A percentile compares a stretch with the other conserved stretches of the same genome.
Conservation (phyloP, 352 stramenopile species). For the Pythium insidiosum region DNA sequence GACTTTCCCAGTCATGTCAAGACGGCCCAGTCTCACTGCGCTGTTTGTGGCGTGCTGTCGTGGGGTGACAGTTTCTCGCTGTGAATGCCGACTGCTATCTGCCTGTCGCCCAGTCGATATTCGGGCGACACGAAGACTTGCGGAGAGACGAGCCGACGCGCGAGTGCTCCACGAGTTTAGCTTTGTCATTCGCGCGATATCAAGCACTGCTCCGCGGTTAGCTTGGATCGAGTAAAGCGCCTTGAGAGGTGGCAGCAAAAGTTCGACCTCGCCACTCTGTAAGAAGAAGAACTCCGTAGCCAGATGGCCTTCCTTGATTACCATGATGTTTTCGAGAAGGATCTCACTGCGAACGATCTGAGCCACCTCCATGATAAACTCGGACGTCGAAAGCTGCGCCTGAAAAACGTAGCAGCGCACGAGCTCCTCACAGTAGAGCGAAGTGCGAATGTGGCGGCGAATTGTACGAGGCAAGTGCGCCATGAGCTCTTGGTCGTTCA, state of each 20-base stretch:
- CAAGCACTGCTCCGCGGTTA: neutral
- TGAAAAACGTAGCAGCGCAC: constrained; percentile 8
- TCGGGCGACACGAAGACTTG: too few species aligned
- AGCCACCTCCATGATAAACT: constrained; percentile 13
- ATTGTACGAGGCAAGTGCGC: constrained; percentile 38
- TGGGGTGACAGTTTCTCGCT: constrained; percentile 1
- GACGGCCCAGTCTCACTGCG: too few species aligned
- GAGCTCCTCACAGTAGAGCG: constrained; percentile 33
- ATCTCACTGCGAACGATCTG: constrained; percentile 37
- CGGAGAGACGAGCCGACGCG: neutral
- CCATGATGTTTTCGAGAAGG: constrained; percentile 45
- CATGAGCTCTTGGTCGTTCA: constrained; percentile 41
- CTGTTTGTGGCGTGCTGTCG: too few species aligned
- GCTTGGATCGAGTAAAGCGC: too few species aligned
- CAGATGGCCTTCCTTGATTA: constrained; percentile 44
- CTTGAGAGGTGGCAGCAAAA: constrained; percentile 28
- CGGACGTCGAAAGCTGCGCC: constrained; percentile 10
- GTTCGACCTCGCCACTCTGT: constrained; percentile 47
- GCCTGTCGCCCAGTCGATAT: neutral
- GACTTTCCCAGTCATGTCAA: too few species aligned
- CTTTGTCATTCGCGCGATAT: neutral
- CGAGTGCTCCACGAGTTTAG: neutral
- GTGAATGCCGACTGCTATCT: neutral
- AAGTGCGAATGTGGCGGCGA: constrained; percentile 17
- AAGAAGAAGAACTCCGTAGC: constrained; percentile 53